phyloP scores from a whole-genome alignment of 345 rosid species.

The Syzygium jambos region DNA sequence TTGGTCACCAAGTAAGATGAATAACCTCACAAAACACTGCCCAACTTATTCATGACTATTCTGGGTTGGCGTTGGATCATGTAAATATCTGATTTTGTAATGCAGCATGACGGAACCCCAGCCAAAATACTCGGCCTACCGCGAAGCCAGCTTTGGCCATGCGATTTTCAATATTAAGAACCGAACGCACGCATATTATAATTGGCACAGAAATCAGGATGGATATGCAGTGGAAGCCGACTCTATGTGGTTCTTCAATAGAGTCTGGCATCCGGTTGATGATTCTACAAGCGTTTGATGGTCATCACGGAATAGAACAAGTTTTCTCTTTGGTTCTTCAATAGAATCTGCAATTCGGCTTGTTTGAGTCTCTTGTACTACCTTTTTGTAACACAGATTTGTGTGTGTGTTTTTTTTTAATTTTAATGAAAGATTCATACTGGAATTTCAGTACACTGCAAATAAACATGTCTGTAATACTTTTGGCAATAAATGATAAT shows the following conservation, averaged over 20 bases:
- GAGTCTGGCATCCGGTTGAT: conserved; percentile 53
- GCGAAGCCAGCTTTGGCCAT: conserved; percentile 93
- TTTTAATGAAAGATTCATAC: not conserved
- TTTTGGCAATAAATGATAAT: not conserved
- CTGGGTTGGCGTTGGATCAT: not conserved
- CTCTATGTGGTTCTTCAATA: conserved; percentile 69
- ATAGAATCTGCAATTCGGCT: too few species aligned
- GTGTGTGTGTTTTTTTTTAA: not conserved
- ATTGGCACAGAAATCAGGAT: conserved; percentile 89
- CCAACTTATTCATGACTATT: not conserved
- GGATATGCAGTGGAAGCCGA: conserved; percentile 80
- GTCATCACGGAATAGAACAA: not conserved
- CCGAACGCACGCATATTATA: conserved; percentile 65
- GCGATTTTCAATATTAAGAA: conserved; percentile 77
- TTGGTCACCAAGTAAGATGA: conserved; percentile 56
- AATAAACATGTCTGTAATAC: not conserved
- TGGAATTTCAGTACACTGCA: not conserved
- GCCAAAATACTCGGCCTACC: conserved; percentile 78
- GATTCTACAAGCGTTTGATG: conserved; percentile 29
- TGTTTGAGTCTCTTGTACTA: not conserved
- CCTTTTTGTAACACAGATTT: not conserved
- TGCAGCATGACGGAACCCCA: conserved; percentile 89
- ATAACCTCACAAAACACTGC: not conserved
- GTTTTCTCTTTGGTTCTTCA: too few species aligned
- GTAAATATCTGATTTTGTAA: not conserved